phyloP scores from a whole-genome alignment of 441 rosid species.

The Theobroma grandiflorum region DNA sequence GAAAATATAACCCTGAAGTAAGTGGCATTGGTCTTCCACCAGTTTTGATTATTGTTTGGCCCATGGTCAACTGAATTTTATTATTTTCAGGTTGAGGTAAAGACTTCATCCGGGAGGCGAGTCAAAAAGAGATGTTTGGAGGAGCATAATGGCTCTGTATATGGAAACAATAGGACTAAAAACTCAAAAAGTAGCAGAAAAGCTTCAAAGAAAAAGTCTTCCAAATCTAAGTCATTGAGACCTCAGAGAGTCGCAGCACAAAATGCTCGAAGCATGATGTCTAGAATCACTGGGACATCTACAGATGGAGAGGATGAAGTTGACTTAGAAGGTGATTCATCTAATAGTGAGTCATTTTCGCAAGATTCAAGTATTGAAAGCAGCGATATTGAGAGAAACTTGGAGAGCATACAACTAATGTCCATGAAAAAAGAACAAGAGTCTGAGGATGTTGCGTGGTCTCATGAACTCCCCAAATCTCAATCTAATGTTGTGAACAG shows the following conservation, averaged over 20 bases:
- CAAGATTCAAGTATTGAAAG: constrained; percentile 36
- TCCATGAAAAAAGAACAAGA: constrained; percentile 28
- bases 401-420: constrained; percentile 41
- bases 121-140: constrained; percentile 65
- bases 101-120: constrained; percentile 60
- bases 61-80: constrained; percentile 31
- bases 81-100: constrained; percentile 58
- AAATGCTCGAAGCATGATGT: constrained; percentile 72
- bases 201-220: constrained; percentile 57
- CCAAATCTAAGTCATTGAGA: constrained; percentile 57
- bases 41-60: constrained; percentile 30
- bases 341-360: constrained; percentile 47
- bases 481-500: constrained; percentile 55
- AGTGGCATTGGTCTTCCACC: constrained; percentile 36
- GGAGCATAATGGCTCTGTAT: constrained; percentile 53
- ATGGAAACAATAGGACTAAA: constrained; percentile 50
- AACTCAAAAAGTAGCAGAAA: constrained; percentile 50
- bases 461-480: constrained; percentile 46
- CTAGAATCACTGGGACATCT: constrained; percentile 73
- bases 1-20: constrained; percentile 56
- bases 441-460: constrained; percentile 36
- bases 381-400: constrained; percentile 45
- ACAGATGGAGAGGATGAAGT: constrained; percentile 58
- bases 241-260: constrained; percentile 84
- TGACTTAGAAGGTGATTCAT: constrained; percentile 56